Base-by-base conservation (phyloP, 352 stramenopile genomes). In the Globisporangium splendens region DNA sequence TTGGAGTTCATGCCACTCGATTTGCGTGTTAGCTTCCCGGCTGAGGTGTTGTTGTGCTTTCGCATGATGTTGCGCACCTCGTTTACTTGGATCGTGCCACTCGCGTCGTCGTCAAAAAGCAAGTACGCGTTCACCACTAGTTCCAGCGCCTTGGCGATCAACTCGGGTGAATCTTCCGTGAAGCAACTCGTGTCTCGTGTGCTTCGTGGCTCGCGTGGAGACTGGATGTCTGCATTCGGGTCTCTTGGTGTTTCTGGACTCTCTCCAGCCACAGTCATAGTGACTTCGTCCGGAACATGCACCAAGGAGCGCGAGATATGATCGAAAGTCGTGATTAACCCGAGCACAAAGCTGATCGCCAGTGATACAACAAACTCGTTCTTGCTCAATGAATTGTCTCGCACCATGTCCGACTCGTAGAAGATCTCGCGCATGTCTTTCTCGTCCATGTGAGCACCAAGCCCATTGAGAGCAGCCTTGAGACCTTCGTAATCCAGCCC, bases 401-500 rank as follows among this genome's bases (percentile, higher is more conserved):
- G 79, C 61, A 91, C 83, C 73, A 96, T 88, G 70, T 96, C 86
- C n/a, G 84, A 90, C 66, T 94, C 86, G 62, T 93, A 89, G 60
- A 94, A 94, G 59, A 94, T 86, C 51, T 92, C 81, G 8, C 69
- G 65, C 69, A 92, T 73, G 46, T 89, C 82, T 3, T 70, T 64
- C 54, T 89, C 77, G 28, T 88, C 73, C 65, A 91, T 91, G 12
- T 83, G 66, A 17, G 80, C 79, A 0, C 83, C 83, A 12, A 93
- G 60, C 14, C 69, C 64, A 18, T 75, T 69, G 8, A 95, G 59
- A 2, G 71, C 78, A 8, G 68, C 67, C 53, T 86, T 89, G 42
- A 93, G 75, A 1, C 79, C 79, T 28, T 87, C 74, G 61, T 85
- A 89, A 39, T 83, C 70, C 7, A 93, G 68, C 15, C 78, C 80